Evolutionary conservation across 441 rosid genomes (phyloP), one percentile per base, ranked within the genome.

Genomic region (Erysimum cheiri): DNA sequence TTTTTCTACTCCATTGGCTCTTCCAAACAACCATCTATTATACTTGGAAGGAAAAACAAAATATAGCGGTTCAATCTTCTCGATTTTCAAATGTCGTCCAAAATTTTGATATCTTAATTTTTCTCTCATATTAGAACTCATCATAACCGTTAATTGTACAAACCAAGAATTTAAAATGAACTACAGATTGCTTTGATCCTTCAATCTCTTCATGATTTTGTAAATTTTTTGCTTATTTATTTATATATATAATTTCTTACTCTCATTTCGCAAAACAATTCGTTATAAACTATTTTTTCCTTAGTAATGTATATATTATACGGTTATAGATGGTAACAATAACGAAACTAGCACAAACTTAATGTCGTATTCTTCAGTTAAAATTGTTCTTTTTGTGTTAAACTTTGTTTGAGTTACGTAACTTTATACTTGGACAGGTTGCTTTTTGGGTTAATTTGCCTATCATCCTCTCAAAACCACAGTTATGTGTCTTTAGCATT

Each of bases 401-500:
- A 37, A 8, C 31, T 46, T 17, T 31, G 28, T 24, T 31, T 19
- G n/a, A 9, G 19, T 61, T 29, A 61, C 19, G 6, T 32, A 31
- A 7, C 3, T n/a, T 9, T 50, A 5, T 15, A 60, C 31, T 33
- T 37, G 22, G 1, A 15, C n/a, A 14, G 3, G 31, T 33, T 55
- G 50, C 36, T 65, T 56, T 37, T 55, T 46, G 8, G 64, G 43
- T 64, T 56, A 8, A 56, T 56, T 47, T 37, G 9, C 19, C 59
- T 64, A n/a, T 47, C 35, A 48, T 58, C 54, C 65, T 39, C 60
- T 48, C 29, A 64, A 22, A 13, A 47, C 24, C 15, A 39, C 46
- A 19, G 39, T 60, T 22, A 1, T 61, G 37, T 44, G 57, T 43
- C 62, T 14, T 48, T 44, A 63, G 26, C 71, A 64, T 31, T 65